These are phyloP conservation scores for Avena sativa DNA, from an alignment of 176 grass and related monocot species.

Conservation along the genomic window DNA sequence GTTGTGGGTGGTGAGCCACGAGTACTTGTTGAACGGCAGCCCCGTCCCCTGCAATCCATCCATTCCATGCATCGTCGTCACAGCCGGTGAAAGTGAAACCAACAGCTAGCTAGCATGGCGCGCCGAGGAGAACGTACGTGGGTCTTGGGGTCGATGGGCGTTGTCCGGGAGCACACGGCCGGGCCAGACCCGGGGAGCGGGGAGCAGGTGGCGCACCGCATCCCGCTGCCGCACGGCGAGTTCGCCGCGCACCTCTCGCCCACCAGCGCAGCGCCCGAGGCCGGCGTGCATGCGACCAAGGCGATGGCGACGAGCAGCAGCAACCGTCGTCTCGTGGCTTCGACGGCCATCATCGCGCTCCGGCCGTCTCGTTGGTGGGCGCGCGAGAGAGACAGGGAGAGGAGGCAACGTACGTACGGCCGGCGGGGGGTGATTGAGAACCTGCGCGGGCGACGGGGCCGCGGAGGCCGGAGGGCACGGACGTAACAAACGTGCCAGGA, in stretches of 20 bases:
- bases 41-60: slow-evolving; percentile 41
- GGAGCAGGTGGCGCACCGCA: slow-evolving; percentile 65
- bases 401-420: not conserved
- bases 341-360: not conserved
- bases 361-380: no score
- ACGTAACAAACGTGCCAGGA: not conserved
- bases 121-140: not conserved
- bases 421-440: not conserved
- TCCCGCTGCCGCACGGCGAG: slow-evolving; percentile 41
- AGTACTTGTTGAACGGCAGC: slow-evolving; percentile 76
- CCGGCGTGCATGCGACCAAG: not conserved
- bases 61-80: not conserved
- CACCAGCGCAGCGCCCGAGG: slow-evolving; percentile 39
- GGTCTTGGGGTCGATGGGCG: slow-evolving; percentile 63
- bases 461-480: not conserved
- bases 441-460: not conserved
- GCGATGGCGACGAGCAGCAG: not conserved
- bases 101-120: no score
- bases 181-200: slow-evolving; percentile 34
- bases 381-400: no score
- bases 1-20: slow-evolving; percentile 98
- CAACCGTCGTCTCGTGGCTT: not conserved
- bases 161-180: slow-evolving; percentile 48
- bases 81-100: no score
- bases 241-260: slow-evolving; percentile 52